Conservation (phyloP, 306 rosid genomes). For the Acacia crassicarpa region DNA sequence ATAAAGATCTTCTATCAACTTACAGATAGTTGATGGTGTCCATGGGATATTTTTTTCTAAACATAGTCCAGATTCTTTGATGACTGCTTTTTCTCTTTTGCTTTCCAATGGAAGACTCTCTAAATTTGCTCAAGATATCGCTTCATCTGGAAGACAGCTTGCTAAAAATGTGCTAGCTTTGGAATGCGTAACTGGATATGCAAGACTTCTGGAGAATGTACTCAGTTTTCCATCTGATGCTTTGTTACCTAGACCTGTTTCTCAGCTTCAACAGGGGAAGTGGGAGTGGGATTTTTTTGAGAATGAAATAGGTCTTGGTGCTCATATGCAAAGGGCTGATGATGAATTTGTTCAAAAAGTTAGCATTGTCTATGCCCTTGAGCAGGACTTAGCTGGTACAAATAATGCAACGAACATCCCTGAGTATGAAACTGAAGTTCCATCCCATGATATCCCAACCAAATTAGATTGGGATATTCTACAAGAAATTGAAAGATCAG, state of each 20-base stretch:
- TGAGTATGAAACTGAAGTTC: slow-evolving; percentile 52
- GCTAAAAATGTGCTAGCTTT: slow-evolving; percentile 79
- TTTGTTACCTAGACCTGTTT: slow-evolving; percentile 68
- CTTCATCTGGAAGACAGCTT: slow-evolving; percentile 79
- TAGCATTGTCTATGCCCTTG: slow-evolving; percentile 66
- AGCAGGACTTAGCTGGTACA: slow-evolving; percentile 50
- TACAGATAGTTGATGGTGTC: slow-evolving; percentile 77
- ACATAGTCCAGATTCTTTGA: slow-evolving; percentile 76
- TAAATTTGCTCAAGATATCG: slow-evolving; percentile 72
- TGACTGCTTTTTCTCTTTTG: slow-evolving; percentile 74
- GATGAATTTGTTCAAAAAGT: slow-evolving; percentile 31
- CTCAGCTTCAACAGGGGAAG: slow-evolving; percentile 63
- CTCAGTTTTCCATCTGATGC: slow-evolving; percentile 81
- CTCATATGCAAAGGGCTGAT: slow-evolving; percentile 35
- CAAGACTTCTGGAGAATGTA: slow-evolving; percentile 88
- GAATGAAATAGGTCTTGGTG: slow-evolving; percentile 42
- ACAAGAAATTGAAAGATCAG: slow-evolving; percentile 69
- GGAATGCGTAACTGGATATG: slow-evolving; percentile 79
- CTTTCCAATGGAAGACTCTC: slow-evolving; percentile 87
- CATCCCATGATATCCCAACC: slow-evolving; percentile 47
- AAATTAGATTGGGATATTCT: slow-evolving; percentile 76
- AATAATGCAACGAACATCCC: slow-evolving; percentile 43
- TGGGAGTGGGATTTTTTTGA: slow-evolving; percentile 87
- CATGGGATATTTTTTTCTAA: slow-evolving; percentile 69
- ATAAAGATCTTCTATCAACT: slow-evolving; percentile 29